A percentile compares a stretch with the other conserved stretches of the same genome.
Conservation (phyloP, 768 basidiomycete genomes). For the Tricholoma furcatifolium region DNA sequence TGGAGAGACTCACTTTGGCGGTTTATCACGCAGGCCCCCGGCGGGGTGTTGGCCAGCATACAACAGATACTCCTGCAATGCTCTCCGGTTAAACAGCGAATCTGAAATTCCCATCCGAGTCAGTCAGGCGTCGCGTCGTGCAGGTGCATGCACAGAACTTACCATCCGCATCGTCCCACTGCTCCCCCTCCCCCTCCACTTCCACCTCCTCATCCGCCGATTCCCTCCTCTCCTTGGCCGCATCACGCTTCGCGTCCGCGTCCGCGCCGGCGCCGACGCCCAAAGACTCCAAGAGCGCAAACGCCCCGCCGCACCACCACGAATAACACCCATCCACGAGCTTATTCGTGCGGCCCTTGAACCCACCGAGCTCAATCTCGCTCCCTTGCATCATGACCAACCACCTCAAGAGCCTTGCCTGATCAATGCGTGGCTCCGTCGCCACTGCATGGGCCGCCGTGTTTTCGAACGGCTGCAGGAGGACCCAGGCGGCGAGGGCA, state of each 20-base stretch:
- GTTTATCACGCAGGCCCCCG: slow-evolving; percentile 93
- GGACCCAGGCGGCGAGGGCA: slow-evolving; percentile 79
- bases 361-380: slow-evolving; percentile 86
- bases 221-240: slow-evolving; percentile 34
- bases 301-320: slow-evolving; percentile 98
- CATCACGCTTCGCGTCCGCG: too few species aligned
- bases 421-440: slow-evolving; percentile 48
- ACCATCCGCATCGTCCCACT: slow-evolving; percentile 79
- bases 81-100: slow-evolving; percentile 57
- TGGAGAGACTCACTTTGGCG: slow-evolving; percentile 85
- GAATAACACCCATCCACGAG: slow-evolving; percentile 99
- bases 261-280: slow-evolving; percentile 38
- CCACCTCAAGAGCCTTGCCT: slow-evolving; percentile 71
- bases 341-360: slow-evolving; percentile 93
- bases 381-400: slow-evolving; percentile 81
- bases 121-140: slow-evolving; percentile 3
- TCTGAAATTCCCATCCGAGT: slow-evolving; percentile 28
- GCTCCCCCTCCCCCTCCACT: slow-evolving; percentile 29
- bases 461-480: slow-evolving; percentile 60
- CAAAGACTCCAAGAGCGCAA: slow-evolving; percentile 70
- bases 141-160: slow-evolving; percentile 11
- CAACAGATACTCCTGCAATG: slow-evolving; percentile 85
- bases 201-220: slow-evolving; percentile 24
- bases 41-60: slow-evolving; percentile 82
- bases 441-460: slow-evolving; percentile 17